These are phyloP conservation scores for Nicotiana noctiflora DNA, from an alignment of 257 asterid species.

Conservation along the genomic window DNA sequence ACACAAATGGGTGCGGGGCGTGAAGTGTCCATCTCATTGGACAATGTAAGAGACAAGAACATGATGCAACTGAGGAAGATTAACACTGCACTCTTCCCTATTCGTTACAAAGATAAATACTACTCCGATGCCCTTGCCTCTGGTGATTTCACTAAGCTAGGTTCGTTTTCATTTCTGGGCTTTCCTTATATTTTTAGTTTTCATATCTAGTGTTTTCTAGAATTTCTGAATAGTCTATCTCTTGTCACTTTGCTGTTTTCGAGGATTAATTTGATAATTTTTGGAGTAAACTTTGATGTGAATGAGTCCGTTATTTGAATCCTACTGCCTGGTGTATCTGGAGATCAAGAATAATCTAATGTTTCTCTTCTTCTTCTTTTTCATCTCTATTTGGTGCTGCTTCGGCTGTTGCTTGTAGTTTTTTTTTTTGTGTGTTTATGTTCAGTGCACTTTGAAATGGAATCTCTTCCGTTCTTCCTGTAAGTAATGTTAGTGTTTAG, in stretches of 20 bases:
- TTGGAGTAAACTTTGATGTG: neutral
- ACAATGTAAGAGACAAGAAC: conserved; percentile 82
- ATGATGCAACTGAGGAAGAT: conserved; percentile 92
- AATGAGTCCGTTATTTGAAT: neutral
- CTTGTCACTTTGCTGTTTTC: neutral
- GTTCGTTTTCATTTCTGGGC: conserved; percentile 22
- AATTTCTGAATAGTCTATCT: neutral
- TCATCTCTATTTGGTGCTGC: neutral
- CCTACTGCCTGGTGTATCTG: neutral
- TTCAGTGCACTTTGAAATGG: neutral
- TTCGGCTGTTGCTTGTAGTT: neutral
- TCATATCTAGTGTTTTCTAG: neutral
- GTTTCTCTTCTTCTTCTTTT: neutral
- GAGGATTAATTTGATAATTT: neutral
- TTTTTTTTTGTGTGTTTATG: neutral
- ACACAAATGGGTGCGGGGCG: conserved; percentile 27
- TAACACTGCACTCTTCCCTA: conserved; percentile 80
- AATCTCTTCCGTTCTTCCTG: neutral
- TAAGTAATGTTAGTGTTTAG: neutral
- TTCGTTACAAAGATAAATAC: conserved; percentile 85
- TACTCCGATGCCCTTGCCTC: conserved; percentile 84
- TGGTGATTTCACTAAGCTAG: conserved; percentile 84
- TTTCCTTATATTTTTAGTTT: neutral
- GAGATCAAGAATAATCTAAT: too few relatives aligned
- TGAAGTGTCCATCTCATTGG: conserved; percentile 63